Conservation (phyloP, 257 asterid species). For the Leptodermis oblonga region DNA sequence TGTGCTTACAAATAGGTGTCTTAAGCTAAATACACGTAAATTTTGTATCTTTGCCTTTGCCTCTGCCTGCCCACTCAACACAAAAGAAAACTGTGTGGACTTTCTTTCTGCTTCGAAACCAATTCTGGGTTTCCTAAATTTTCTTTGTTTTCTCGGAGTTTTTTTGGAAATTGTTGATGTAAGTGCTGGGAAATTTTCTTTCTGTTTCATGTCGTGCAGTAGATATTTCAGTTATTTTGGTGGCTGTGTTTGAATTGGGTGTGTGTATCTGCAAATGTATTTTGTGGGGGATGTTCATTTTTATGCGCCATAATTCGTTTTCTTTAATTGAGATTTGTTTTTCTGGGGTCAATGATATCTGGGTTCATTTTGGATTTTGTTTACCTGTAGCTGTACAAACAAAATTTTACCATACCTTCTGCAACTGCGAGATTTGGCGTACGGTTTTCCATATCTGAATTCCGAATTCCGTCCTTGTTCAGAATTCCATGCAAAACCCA, state of each 20-base stretch:
- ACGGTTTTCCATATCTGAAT: constrained; percentile 40
- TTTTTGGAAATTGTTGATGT: neutral
- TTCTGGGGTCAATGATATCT: constrained; percentile 3
- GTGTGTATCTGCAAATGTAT: constrained; percentile 5
- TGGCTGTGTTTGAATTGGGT: constrained; percentile 1
- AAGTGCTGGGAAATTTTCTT: neutral
- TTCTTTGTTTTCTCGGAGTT: neutral
- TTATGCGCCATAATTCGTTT: neutral
- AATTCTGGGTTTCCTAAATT: neutral
- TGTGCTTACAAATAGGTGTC: neutral
- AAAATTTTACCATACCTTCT: constrained; percentile 15
- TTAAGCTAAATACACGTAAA: constrained; percentile 7
- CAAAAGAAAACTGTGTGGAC: neutral
- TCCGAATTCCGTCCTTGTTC: constrained; percentile 41
- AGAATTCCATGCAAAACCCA: constrained; percentile 22
- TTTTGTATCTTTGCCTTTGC: too few relatives aligned
- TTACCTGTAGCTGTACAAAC: constrained; percentile 1
- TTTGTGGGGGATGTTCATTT: neutral
- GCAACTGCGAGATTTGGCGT: constrained; percentile 18
- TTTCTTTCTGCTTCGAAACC: neutral
- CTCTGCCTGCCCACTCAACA: neutral
- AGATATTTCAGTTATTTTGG: constrained; percentile 9
- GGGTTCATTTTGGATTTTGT: constrained; percentile 9
- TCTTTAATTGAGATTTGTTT: constrained; percentile 4
- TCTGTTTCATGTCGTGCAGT: constrained; percentile 11